Conservation (phyloP, 495 filamentous ascomycete genomes). For the Xylaria curta region DNA sequence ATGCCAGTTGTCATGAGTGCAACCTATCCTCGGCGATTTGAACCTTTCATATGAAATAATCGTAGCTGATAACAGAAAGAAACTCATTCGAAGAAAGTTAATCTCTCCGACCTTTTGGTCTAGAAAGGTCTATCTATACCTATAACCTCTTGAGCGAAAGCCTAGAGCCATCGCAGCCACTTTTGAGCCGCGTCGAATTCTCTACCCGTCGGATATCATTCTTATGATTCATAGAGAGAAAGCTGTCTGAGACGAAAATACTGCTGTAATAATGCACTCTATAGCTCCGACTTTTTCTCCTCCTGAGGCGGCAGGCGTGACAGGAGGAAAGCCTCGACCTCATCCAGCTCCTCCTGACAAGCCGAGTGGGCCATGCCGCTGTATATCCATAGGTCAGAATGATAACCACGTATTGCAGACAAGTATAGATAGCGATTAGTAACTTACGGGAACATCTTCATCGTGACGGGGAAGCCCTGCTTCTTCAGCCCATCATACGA, state of each 20-base stretch:
- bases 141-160: not conserved
- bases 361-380: slow-evolving; percentile 79
- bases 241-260: not conserved
- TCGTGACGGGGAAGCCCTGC: slow-evolving; percentile 71
- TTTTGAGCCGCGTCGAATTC: not conserved
- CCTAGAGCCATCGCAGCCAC: too few relatives aligned
- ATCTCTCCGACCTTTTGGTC: not conserved
- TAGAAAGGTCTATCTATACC: slow-evolving; percentile 13
- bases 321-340: slow-evolving; percentile 78
- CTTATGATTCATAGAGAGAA: not conserved
- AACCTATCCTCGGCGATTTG: too few relatives aligned
- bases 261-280: not conserved
- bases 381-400: slow-evolving; percentile 26
- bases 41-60: not conserved
- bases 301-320: slow-evolving; percentile 63
- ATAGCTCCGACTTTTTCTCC: slow-evolving; percentile 53
- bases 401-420: not conserved
- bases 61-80: not conserved
- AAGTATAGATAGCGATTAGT: not conserved
- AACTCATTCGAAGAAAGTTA: not conserved
- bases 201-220: not conserved
- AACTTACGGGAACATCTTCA: slow-evolving; percentile 76
- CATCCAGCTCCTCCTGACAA: slow-evolving; percentile 77
- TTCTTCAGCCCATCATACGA: slow-evolving; percentile 68
- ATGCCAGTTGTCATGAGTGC: too few relatives aligned